Conservation (phyloP, 208 protist species). For the Tetramitus jugosus region DNA sequence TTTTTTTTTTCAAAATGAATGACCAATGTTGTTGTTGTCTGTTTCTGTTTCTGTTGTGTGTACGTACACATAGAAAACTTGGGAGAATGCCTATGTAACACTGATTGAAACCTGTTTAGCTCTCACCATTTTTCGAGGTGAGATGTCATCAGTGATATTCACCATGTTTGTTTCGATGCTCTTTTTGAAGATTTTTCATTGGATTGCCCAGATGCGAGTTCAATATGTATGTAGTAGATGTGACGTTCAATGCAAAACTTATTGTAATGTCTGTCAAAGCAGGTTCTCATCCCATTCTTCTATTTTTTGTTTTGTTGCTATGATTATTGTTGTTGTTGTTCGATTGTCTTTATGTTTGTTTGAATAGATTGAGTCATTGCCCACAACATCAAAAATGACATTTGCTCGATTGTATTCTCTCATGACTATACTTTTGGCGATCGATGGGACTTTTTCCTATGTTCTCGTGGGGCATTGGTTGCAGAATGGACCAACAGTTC, state of each 20-base stretch:
- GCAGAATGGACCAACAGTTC: neutral
- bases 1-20: no score
- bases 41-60: no score
- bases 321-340: no score
- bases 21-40: no score
- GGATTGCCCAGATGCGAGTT: constrained; percentile 1
- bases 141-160: neutral
- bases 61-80: no score
- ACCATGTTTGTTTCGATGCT: neutral
- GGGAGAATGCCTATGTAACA: constrained; percentile 12
- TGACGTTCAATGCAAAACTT: no score
- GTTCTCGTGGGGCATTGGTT: neutral
- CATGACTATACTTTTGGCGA: neutral
- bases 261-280: no score
- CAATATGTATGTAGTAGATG: neutral
- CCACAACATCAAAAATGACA: neutral
- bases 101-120: constrained; percentile 23
- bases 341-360: neutral
- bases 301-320: no score
- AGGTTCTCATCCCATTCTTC: no score
- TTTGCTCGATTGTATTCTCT: constrained; percentile 7
- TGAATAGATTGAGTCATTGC: constrained; percentile 8
- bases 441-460: neutral
- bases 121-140: constrained; percentile 12
- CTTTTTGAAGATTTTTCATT: constrained; percentile 24